These are phyloP conservation scores for Taxillus chinensis DNA, from an alignment of 164 flowering plant species.

Conservation along the genomic window DNA sequence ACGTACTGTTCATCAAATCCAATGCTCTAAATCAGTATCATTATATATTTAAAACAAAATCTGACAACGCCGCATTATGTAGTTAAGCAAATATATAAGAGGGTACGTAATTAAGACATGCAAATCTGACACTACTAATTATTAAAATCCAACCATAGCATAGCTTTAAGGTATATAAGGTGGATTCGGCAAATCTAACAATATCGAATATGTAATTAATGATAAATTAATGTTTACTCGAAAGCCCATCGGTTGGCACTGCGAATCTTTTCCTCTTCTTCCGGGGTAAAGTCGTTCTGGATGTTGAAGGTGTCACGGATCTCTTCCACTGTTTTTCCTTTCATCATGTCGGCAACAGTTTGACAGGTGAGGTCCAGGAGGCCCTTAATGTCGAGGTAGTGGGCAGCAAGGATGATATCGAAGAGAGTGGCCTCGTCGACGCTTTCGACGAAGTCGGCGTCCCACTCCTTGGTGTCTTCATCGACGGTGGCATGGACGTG, in stretches of 20 bases:
- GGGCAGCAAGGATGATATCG: slow-evolving; percentile 50
- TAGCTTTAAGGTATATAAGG: too few species aligned
- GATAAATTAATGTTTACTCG: slow-evolving; percentile 11
- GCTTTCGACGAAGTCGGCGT: slow-evolving; percentile 37
- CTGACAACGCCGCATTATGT: too few species aligned
- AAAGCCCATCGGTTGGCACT: slow-evolving; percentile 42
- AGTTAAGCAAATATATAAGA: too few species aligned
- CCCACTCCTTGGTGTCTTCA: slow-evolving; percentile 40
- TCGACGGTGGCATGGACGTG: slow-evolving; percentile 24
- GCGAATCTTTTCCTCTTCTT: slow-evolving; percentile 32
- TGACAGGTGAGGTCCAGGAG: slow-evolving; percentile 39
- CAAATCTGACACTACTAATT: too few species aligned
- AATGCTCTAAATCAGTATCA: too few species aligned
- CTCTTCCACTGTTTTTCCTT: slow-evolving; percentile 35
- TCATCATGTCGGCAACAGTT: slow-evolving; percentile 45
- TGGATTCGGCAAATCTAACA: too few species aligned
- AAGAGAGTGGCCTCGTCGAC: slow-evolving; percentile 54
- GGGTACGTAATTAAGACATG: too few species aligned
- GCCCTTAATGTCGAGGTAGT: slow-evolving; percentile 33
- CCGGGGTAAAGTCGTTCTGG: slow-evolving; percentile 32
- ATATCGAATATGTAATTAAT: too few species aligned
- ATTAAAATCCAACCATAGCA: too few species aligned
- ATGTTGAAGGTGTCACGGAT: slow-evolving; percentile 31
- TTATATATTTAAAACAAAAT: too few species aligned
- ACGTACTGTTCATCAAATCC: too few species aligned